phyloP scores from a whole-genome alignment of 805 yeast species.

The Brettanomyces sp. region DNA sequence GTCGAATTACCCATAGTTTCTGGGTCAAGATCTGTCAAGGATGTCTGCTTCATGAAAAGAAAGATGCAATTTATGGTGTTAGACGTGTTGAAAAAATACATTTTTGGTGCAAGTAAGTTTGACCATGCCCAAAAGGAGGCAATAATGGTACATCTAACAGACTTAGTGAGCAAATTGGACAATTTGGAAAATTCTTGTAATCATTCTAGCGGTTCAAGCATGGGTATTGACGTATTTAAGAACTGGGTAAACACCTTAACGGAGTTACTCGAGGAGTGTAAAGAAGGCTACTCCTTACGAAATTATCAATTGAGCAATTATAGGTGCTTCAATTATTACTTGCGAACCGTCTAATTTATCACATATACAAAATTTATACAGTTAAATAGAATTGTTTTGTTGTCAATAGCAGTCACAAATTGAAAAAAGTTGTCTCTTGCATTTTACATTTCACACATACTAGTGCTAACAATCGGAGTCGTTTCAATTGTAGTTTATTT shows the following conservation, averaged over 20 bases:
- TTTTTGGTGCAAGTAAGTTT: slow-evolving; percentile 10
- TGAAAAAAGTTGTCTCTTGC: too few species aligned
- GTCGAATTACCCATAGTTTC: slow-evolving; percentile 16
- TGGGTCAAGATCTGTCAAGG: slow-evolving; percentile 25
- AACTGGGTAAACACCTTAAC: slow-evolving; percentile 15
- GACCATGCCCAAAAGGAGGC: slow-evolving; percentile 9
- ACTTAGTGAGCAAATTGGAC: slow-evolving; percentile 16
- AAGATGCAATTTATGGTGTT: slow-evolving; percentile 27
- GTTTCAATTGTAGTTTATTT: too few species aligned
- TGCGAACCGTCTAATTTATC: neutral
- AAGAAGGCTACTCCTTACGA: slow-evolving; percentile 21
- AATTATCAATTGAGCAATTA: slow-evolving; percentile 18
- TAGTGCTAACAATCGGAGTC: too few species aligned
- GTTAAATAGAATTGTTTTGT: too few species aligned
- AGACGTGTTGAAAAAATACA: slow-evolving; percentile 10
- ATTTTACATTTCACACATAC: too few species aligned
- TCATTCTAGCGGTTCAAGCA: slow-evolving; percentile 13
- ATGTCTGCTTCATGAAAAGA: slow-evolving; percentile 26
- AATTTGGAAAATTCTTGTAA: slow-evolving; percentile 16
- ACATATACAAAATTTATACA: too few species aligned
- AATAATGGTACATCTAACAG: slow-evolving; percentile 9
- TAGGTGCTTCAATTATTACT: slow-evolving; percentile 10
- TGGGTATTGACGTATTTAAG: slow-evolving; percentile 9
- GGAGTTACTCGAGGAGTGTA: slow-evolving; percentile 12
- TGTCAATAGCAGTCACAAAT: too few species aligned